Evolutionary conservation across 371 early-diverging fungal species (phyloP), one percentile per base, ranked within the genome.

Genomic region (Rhizopus delemar): DNA sequence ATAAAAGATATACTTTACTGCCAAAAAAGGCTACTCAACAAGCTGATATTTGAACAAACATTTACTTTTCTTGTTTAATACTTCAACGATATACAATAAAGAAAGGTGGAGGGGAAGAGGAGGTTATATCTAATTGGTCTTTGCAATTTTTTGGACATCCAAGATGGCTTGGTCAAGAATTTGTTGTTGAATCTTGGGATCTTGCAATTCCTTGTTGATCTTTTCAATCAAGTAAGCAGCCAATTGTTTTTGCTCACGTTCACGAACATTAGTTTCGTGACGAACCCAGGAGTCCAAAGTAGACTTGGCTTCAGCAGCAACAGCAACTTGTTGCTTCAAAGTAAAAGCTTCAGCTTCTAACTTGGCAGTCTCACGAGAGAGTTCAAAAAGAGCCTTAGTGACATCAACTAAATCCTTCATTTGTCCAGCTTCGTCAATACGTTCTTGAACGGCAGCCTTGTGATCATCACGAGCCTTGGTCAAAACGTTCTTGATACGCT

Each of bases 251-350:
- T 97, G 97, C 81, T 95, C 92, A 63, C 84, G 87, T 75, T 96
- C 95, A 76, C 97, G 94, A 59, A 97, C 85, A 39, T 82, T 83
- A 68, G 90, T 83, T 83, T 97, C 97, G 72, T 96, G 92, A 74
- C 97, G 95, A 53, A 96, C 96, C 96, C 96, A 96, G 49, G 91
- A 88, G 78, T 97, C 97, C 39, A 97, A 81, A 64, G 92, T 90
- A 33, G 83, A 48, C 88, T 94, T 94, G 76, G 90, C 86, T 77
- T 97, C 96, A 48, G 72, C 49, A 62, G 88, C 83, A 75, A 92
- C 86, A 60, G 89, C 86, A 36, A 90, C 92, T 71, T 88, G 84
- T 78, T 97, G 97, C 90, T 97, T 93, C 60, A 95, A 83, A 75
- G 90, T 89, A 70, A 92, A 95, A 60, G 93, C 90, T 77, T 95